A percentile compares a stretch with the other conserved stretches of the same genome.
These are phyloP conservation scores for Ophiorrhiza pumila DNA, from an alignment of 257 asterid genomes.

Conservation along the genomic window DNA sequence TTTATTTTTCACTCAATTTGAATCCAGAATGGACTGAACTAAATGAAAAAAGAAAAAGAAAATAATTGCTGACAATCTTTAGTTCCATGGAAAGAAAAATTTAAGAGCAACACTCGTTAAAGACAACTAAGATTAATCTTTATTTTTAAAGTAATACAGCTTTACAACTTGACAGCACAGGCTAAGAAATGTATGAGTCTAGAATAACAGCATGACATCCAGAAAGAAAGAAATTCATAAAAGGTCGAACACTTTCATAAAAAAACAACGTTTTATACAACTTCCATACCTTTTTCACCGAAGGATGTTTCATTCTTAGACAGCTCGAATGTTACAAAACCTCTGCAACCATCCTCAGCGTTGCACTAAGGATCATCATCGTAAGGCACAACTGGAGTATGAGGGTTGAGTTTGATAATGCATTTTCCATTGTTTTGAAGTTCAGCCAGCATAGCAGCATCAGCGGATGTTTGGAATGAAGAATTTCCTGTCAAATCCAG, in stretches of 20 bases:
- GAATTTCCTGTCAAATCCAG: constrained; percentile 73
- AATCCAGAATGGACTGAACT: too few relatives aligned
- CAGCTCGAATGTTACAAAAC: not conserved
- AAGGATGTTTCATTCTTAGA: too few relatives aligned
- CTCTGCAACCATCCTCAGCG: not conserved
- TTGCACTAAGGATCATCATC: constrained; percentile 67
- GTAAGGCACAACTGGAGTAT: constrained; percentile 43
- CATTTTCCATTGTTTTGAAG: constrained; percentile 40
- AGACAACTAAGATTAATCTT: too few relatives aligned
- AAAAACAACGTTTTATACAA: not conserved
- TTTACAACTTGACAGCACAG: not conserved
- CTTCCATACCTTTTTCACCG: not conserved
- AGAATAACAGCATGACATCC: not conserved
- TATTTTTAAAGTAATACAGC: too few relatives aligned
- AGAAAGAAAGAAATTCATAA: not conserved
- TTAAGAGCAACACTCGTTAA: too few relatives aligned
- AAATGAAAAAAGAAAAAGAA: too few relatives aligned
- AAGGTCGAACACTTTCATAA: not conserved
- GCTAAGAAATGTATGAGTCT: not conserved
- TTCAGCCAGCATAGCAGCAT: constrained; percentile 42
- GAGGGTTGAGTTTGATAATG: constrained; percentile 34
- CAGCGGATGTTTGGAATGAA: constrained; percentile 33
- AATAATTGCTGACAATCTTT: too few relatives aligned
- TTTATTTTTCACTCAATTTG: too few relatives aligned
- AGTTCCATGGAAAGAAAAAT: too few relatives aligned